A percentile compares a stretch with the other conserved stretches of the same genome.
phyloP scores from a whole-genome alignment of 129 eudicot species.

The Arctium lappa region DNA sequence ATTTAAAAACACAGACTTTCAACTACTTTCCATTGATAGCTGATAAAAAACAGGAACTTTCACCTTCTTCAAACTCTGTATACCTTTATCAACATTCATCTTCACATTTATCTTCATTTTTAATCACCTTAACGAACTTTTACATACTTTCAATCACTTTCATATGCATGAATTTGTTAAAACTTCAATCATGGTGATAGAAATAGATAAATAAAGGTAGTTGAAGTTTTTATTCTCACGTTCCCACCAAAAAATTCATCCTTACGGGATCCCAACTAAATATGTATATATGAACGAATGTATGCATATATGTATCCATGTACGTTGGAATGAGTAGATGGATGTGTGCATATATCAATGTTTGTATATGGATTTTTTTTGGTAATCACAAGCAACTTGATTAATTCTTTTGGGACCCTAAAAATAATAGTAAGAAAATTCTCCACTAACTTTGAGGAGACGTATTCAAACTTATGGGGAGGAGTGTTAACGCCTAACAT shows the following conservation, averaged over 20 bases:
- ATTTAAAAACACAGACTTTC: neutral
- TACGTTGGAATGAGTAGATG: neutral
- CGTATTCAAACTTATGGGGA: too few species aligned
- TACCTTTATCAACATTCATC: neutral
- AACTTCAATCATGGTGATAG: neutral
- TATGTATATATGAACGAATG: neutral
- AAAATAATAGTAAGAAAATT: too few species aligned
- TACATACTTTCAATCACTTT: neutral
- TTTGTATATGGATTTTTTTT: too few species aligned
- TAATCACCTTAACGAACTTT: neutral
- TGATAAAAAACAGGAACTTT: neutral
- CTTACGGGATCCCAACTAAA: neutral
- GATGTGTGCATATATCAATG: neutral
- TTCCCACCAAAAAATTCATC: neutral
- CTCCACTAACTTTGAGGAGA: too few species aligned
- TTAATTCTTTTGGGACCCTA: too few species aligned
- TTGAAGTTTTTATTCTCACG: too few species aligned
- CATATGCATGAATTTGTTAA: neutral
- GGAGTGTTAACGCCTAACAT: too few species aligned
- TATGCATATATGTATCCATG: neutral
- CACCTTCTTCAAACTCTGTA: neutral
- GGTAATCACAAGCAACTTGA: too few species aligned
- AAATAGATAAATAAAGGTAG: neutral
- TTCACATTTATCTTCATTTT: neutral
- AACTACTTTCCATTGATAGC: neutral